phyloP scores from a whole-genome alignment of 208 protist species.

The Trypanosoma rangeli region DNA sequence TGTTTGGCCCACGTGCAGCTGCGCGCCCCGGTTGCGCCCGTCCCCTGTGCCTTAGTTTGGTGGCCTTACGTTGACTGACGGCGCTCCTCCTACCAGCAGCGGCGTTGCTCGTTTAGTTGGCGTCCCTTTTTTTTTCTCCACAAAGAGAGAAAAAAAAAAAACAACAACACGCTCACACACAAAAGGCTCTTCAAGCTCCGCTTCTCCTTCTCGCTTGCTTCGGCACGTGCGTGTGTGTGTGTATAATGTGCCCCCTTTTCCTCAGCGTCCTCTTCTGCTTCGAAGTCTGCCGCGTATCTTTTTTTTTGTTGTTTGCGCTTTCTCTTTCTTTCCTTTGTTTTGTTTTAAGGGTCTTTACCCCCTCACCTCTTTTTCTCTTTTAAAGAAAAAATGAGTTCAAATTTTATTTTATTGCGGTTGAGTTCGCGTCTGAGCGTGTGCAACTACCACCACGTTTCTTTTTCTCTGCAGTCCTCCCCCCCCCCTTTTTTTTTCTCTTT shows the following conservation, averaged over 20 bases:
- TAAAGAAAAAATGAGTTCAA: conserved; percentile 13
- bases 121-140: no score
- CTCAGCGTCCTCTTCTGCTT: no score
- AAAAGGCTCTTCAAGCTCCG: no score
- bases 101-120: no score
- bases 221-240: neutral
- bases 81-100: no score
- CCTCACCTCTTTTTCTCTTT: neutral
- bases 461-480: neutral
- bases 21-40: no score
- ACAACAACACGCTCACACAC: neutral
- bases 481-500: no score
- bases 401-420: conserved; percentile 2
- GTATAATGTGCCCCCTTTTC: no score
- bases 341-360: neutral
- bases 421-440: neutral
- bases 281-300: neutral
- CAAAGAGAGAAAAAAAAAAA: neutral
- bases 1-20: neutral
- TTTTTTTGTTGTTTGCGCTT: neutral
- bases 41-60: no score
- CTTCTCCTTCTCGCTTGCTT: no score
- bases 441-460: neutral
- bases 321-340: neutral
- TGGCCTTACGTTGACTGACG: no score